Percentiles rank a stretch among this genome's conserved stretches.
Evolutionary conservation across 2,329 filamentous ascomycete genomes (phyloP).

Genomic region (Colletotrichum echinochloae): DNA sequence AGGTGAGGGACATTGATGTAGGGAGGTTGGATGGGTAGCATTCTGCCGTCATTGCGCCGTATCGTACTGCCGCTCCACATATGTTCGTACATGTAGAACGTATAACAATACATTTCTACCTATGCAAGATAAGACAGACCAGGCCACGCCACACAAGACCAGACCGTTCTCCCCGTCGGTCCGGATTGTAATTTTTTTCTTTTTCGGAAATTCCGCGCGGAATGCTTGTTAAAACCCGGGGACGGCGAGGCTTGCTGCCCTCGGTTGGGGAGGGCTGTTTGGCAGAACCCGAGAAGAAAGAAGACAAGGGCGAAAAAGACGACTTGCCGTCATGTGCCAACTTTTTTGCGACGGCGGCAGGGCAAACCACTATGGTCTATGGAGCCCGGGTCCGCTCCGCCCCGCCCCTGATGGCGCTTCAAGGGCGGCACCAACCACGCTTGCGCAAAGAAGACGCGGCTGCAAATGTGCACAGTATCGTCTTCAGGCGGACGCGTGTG

Average conservation of each 20-base stretch:
- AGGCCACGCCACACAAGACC: neutral
- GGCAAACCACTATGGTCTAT: neutral
- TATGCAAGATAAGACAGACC: neutral
- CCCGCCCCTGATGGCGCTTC: neutral
- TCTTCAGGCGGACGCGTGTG: neutral
- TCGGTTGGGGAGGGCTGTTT: neutral
- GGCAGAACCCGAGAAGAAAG: neutral
- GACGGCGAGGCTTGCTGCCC: neutral
- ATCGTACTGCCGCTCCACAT: conserved; percentile 32
- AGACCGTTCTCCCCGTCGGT: too few species aligned
- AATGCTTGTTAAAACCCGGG: neutral
- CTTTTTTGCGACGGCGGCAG: neutral
- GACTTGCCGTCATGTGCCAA: conserved; percentile 8
- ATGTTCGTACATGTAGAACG: neutral
- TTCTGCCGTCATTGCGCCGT: conserved; percentile 21
- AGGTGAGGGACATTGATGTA: conserved; percentile 16
- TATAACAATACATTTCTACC: too few species aligned
- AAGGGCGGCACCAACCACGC: neutral
- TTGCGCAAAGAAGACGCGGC: neutral
- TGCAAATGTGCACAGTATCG: neutral
- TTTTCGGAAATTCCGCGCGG: neutral
- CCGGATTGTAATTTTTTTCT: neutral
- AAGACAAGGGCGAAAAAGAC: neutral
- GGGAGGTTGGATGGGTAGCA: conserved; percentile 1
- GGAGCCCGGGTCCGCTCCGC: neutral